phyloP scores from a whole-genome alignment of 2,329 filamentous ascomycete genomes.

The Aspergillus candidus region DNA sequence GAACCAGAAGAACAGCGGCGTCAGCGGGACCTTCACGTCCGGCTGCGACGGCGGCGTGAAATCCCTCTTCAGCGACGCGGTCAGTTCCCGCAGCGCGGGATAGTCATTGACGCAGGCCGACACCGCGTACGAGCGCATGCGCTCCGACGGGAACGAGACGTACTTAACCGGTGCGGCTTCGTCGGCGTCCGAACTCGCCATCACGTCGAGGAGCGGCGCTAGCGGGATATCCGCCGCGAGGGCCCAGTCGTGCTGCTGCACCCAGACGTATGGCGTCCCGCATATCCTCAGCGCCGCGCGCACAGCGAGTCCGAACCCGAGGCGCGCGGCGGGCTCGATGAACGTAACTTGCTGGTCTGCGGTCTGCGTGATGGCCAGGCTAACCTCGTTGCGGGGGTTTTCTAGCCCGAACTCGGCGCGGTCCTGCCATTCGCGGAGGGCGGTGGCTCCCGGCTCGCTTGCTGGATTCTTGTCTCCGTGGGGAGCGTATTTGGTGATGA shows the following conservation, averaged over 20 bases:
- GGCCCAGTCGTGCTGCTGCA: slow-evolving; percentile 10
- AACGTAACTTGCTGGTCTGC: slow-evolving; percentile 1
- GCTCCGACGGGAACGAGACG: slow-evolving; percentile 2
- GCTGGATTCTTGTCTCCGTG: not conserved
- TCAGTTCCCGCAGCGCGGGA: not conserved
- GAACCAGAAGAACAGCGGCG: slow-evolving; percentile 10
- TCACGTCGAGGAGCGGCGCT: not conserved
- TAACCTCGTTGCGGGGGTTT: not conserved
- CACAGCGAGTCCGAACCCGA: slow-evolving; percentile 8
- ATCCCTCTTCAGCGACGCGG: not conserved
- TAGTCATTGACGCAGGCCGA: not conserved
- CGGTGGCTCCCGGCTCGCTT: not conserved
- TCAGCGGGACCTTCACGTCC: not conserved
- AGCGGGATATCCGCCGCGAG: slow-evolving; percentile 6
- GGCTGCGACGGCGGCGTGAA: not conserved
- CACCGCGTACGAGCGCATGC: slow-evolving; percentile 1
- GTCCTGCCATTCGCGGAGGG: not conserved
- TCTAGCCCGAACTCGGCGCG: slow-evolving; percentile 7
- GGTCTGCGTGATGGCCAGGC: slow-evolving; percentile 3
- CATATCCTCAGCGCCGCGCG: slow-evolving; percentile 3
- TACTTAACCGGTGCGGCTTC: not conserved
- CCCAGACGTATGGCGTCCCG: slow-evolving; percentile 9
- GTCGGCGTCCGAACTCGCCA: not conserved
- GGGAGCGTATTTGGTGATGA: not conserved
- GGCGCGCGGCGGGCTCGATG: slow-evolving; percentile 2